Percentiles rank a stretch among this genome's conserved stretches.
Evolutionary conservation across 495 filamentous ascomycete genomes (phyloP).

Genomic region (Aspergillus ellipticus): DNA sequence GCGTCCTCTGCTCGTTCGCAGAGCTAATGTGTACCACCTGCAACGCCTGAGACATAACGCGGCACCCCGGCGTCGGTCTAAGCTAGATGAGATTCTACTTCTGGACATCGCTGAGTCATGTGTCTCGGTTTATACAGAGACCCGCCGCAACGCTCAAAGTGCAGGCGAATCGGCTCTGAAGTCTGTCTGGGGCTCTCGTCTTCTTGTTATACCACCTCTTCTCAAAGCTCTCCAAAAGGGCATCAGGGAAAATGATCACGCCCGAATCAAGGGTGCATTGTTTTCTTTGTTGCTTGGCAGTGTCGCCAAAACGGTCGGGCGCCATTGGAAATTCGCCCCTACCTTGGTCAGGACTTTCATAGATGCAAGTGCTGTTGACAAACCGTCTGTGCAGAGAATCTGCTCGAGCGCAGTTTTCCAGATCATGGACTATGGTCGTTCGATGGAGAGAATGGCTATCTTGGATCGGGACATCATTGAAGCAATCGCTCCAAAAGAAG

Average conservation of each 20-base stretch:
- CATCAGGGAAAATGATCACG: slow-evolving; percentile 76
- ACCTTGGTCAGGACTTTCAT: slow-evolving; percentile 84
- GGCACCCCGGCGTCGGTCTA: slow-evolving; percentile 75
- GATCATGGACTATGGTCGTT: slow-evolving; percentile 85
- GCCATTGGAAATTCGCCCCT: slow-evolving; percentile 91
- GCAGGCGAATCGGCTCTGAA: slow-evolving; percentile 94
- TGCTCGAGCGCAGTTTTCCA: slow-evolving; percentile 76
- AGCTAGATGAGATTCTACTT: slow-evolving; percentile 77
- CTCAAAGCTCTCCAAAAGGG: slow-evolving; percentile 75
- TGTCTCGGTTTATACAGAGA: slow-evolving; percentile 93
- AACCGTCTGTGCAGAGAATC: slow-evolving; percentile 88
- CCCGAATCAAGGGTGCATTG: slow-evolving; percentile 89
- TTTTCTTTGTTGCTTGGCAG: slow-evolving; percentile 87
- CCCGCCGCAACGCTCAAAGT: slow-evolving; percentile 85
- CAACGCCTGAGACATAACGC: slow-evolving; percentile 92
- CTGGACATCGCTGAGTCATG: slow-evolving; percentile 86
- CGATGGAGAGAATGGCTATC: slow-evolving; percentile 81
- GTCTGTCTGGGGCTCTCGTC: slow-evolving; percentile 76
- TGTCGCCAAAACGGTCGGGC: slow-evolving; percentile 78
- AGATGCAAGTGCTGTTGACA: slow-evolving; percentile 82
- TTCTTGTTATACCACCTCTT: slow-evolving; percentile 83
- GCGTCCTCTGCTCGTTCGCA: slow-evolving; percentile 77
- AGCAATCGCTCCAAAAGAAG: slow-evolving; percentile 67
- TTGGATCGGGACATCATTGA: slow-evolving; percentile 70
- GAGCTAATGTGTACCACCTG: slow-evolving; percentile 91